Conservation (phyloP, 1,284 basidiomycete species). For the Xerocomus nothofagi region DNA sequence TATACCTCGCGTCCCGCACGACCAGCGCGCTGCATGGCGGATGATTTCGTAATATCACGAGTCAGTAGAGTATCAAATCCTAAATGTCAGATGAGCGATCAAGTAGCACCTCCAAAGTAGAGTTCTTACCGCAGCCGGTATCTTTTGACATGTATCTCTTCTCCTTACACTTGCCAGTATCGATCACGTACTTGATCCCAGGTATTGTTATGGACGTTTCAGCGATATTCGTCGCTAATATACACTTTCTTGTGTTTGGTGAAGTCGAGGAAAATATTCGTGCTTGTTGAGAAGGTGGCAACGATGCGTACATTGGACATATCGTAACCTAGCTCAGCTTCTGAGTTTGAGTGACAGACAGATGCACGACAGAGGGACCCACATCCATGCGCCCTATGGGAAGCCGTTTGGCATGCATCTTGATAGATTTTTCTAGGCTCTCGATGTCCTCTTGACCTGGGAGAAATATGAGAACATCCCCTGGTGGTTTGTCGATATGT, state of each 20-base stretch:
- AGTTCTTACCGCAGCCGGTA: constrained; percentile 57
- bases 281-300: constrained; percentile 76
- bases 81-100: constrained; percentile 30
- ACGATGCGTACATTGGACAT: constrained; percentile 83
- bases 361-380: constrained; percentile 24
- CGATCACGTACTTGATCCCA: constrained; percentile 93
- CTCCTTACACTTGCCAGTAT: constrained; percentile 95
- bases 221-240: constrained; percentile 95
- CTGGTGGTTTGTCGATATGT: constrained; percentile 75
- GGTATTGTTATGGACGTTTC: constrained; percentile 98
- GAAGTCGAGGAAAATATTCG: constrained; percentile 78
- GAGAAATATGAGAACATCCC: constrained; percentile 93
- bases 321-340: constrained; percentile 57
- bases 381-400: constrained; percentile 56
- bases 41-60: constrained; percentile 86
- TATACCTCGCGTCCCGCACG: constrained; percentile 87
- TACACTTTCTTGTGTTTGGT: constrained; percentile 78
- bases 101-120: neutral
- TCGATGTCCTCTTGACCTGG: constrained; percentile 98
- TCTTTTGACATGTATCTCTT: constrained; percentile 78
- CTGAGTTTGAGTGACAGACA: neutral
- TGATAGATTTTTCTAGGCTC: constrained; percentile 73
- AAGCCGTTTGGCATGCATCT: constrained; percentile 63
- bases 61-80: constrained; percentile 89
- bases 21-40: constrained; percentile 84